Evolutionary conservation across 495 filamentous ascomycete genomes (phyloP), one percentile per base, ranked within the genome.

Genomic region (Aspergillus coremiiformis): DNA sequence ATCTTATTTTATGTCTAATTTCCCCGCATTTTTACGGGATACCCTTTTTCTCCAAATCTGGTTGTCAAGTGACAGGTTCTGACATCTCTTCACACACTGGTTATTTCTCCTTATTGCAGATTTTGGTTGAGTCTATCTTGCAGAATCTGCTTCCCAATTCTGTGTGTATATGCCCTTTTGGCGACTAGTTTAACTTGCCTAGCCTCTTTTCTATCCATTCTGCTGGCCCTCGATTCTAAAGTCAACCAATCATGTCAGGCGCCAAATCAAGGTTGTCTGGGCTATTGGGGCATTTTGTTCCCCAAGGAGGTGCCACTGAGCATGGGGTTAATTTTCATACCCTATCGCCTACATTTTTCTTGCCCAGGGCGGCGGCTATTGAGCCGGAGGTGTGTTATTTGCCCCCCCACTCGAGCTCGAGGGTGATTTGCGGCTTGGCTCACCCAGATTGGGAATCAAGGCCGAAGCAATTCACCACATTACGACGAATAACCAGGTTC

Each of bases 321-420:
- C 35, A 84, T 57, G 72, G 60, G 20, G 64, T 80, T 61, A 82
- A 95, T 72, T 74, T 87, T 56, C 87, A 93, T 63, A 81, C 84
- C 10, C 80, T 98, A 15, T 89, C 88, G 1, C 93, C 93, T 0
- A 98, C 94, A 1, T 83, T 80, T 68, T 97, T 95, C 65, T 79
- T 98, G 12, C 85, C 85, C 27, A 82, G 92, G 46, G 93, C 93
- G 23, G 93, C 92, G 4, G 74, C 78, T 32, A 91, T 98, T 57
- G 93, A 98, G 66, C 93, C 93, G 21, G 76, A 91, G 61, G 90
- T 85, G 62, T 50, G 78, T 62, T 24, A 7, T 21, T 14, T 46
- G 22, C 39, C n/a, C n/a, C 0, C 11, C 42, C 4, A 7, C 29
- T 23, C 2, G 23, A 42, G 33, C 20, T 47, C 9, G 24, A 27